These are phyloP conservation scores for Zymoseptoria tritici DNA, from an alignment of 2,329 filamentous ascomycete species.

Conservation along the genomic window DNA sequence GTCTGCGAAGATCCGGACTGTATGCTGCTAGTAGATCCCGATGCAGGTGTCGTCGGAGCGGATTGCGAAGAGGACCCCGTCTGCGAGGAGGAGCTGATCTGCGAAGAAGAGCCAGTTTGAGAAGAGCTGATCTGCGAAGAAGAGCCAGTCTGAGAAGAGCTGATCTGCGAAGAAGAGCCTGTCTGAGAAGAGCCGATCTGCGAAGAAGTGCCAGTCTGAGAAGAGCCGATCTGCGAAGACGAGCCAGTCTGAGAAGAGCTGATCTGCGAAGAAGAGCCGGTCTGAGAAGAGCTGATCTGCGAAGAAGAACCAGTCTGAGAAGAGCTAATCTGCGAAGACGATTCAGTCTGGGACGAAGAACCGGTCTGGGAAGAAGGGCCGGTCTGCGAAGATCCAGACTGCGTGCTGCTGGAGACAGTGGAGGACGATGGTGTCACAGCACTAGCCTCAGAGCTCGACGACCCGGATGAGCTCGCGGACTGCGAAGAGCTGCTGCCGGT, in stretches of 20 bases:
- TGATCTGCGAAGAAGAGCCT: background rate
- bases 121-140: background rate
- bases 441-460: background rate
- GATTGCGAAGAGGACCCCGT: background rate
- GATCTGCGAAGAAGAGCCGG: background rate
- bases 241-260: background rate
- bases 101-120: background rate
- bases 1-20: too few relatives aligned
- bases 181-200: background rate
- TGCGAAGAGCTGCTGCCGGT: background rate
- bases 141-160: background rate
- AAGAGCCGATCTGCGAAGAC: background rate
- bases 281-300: background rate
- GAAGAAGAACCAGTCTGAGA: background rate
- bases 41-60: too few relatives aligned
- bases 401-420: background rate
- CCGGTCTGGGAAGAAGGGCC: background rate
- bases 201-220: background rate
- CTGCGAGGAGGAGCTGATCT: background rate
- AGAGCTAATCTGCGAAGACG: too few relatives aligned
- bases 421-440: background rate
- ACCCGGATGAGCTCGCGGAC: background rate
- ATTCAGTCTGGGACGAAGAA: background rate
- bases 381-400: background rate
- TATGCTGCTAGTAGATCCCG: too few relatives aligned